Percentiles rank a stretch among this genome's conserved stretches.
Evolutionary conservation across 148 eudicot species (phyloP).

Genomic region (Rhododendron kiyosumense): DNA sequence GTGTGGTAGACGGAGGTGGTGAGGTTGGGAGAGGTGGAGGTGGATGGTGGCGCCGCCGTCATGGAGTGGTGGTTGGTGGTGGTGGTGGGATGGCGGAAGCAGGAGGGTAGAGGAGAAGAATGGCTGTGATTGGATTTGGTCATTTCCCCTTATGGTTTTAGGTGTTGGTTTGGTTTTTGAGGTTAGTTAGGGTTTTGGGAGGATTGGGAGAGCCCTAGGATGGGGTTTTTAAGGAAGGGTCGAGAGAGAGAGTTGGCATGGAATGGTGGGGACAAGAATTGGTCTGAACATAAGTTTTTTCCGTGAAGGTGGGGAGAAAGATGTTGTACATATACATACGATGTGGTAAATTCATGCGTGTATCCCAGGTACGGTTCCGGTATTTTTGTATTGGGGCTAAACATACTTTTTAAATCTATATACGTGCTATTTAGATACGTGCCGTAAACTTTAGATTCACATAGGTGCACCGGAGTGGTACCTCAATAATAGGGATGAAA

Average conservation of each 20-base stretch:
- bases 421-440: no score
- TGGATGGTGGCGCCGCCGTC: slow-evolving; percentile 20
- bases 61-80: slow-evolving; percentile 12
- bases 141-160: background rate
- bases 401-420: no score
- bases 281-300: background rate
- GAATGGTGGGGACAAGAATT: slow-evolving; percentile 1
- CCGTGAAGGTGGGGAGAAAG: background rate
- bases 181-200: background rate
- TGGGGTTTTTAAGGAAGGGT: background rate
- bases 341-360: background rate
- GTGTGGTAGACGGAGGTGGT: slow-evolving; percentile 68
- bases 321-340: background rate
- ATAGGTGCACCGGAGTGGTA: no score
- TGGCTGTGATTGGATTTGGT: slow-evolving; percentile 7
- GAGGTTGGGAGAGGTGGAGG: slow-evolving; percentile 36
- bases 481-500: no score
- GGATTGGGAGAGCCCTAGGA: background rate
- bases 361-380: no score
- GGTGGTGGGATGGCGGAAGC: slow-evolving; percentile 37
- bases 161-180: background rate
- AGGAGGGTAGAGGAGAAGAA: slow-evolving; percentile 36
- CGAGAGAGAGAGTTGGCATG: background rate
- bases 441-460: no score
- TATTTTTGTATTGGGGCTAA: no score